These are phyloP conservation scores for Actinomucor elegans DNA, from an alignment of 371 early-diverging fungal species.

Conservation along the genomic window DNA sequence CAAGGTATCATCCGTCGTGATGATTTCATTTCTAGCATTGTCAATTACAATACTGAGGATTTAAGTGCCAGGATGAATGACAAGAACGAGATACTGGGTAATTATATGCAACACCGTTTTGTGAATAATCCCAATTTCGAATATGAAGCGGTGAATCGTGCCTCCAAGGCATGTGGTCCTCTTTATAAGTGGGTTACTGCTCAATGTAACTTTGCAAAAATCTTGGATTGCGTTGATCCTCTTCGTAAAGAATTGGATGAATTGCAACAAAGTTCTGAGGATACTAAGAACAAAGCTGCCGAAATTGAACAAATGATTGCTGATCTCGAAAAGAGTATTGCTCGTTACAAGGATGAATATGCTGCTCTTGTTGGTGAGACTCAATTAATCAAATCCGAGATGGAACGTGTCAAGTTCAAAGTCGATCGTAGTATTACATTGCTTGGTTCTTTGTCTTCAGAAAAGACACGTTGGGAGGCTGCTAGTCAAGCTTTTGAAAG, in stretches of 20 bases:
- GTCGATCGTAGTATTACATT: slow-evolving; percentile 91
- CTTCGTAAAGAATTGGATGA: slow-evolving; percentile 89
- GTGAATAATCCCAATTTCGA: slow-evolving; percentile 85
- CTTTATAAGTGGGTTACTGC: slow-evolving; percentile 97
- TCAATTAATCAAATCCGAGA: slow-evolving; percentile 90
- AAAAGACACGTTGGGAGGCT: slow-evolving; percentile 91
- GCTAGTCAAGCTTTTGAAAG: slow-evolving; percentile 91
- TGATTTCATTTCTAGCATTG: slow-evolving; percentile 97
- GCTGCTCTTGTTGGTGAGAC: slow-evolving; percentile 93
- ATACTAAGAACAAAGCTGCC: slow-evolving; percentile 70
- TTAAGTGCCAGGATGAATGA: slow-evolving; percentile 76
- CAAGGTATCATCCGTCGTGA: slow-evolving; percentile 92
- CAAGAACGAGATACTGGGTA: slow-evolving; percentile 28
- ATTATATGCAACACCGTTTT: slow-evolving; percentile 78
- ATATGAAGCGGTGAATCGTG: slow-evolving; percentile 94
- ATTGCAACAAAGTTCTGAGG: slow-evolving; percentile 80
- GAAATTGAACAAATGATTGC: slow-evolving; percentile 80
- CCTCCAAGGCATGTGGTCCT: slow-evolving; percentile 99
- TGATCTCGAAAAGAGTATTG: slow-evolving; percentile 87
- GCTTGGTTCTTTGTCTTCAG: slow-evolving; percentile 90
- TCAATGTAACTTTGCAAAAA: slow-evolving; percentile 91
- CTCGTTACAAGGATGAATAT: slow-evolving; percentile 94
- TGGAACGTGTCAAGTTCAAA: slow-evolving; percentile 91
- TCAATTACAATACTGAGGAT: slow-evolving; percentile 88
- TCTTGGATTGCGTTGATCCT: slow-evolving; percentile 94